Conservation (phyloP, 371 early-diverging fungal species). For the Rhizopus microsporus region DNA sequence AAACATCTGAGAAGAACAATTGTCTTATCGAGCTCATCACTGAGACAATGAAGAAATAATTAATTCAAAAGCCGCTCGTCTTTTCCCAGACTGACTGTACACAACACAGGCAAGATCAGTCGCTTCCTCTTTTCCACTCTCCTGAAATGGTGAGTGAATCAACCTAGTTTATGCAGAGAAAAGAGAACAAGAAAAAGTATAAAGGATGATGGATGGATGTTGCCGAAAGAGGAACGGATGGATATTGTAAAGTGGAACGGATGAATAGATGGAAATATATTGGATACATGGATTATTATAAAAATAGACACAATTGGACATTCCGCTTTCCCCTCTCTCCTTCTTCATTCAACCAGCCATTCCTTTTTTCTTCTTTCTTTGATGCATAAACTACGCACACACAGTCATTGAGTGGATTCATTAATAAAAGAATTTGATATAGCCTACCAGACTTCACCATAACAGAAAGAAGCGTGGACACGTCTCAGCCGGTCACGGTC, state of each 20-base stretch:
- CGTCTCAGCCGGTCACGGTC: conserved; percentile 94
- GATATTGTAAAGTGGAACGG: conserved; percentile 9
- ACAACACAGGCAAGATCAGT: background rate
- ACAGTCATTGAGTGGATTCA: background rate
- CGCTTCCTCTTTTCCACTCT: background rate
- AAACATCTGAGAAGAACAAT: background rate
- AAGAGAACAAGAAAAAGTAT: background rate
- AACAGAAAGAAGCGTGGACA: conserved; percentile 92
- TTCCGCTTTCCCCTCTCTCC: no score
- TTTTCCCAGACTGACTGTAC: background rate
- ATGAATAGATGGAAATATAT: conserved; percentile 5
- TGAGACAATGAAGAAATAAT: no score
- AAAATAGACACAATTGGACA: background rate
- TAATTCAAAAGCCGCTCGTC: no score
- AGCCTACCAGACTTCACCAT: conserved; percentile 87
- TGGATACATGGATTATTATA: background rate
- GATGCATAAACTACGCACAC: background rate
- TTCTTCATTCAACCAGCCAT: background rate
- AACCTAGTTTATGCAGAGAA: background rate
- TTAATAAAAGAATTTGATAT: conserved; percentile 9
- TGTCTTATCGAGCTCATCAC: no score
- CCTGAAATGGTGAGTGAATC: background rate
- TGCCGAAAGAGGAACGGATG: background rate
- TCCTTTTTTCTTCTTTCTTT: conserved; percentile 2
- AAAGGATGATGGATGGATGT: conserved; percentile 1